A percentile compares a stretch with the other conserved stretches of the same genome.
These are phyloP conservation scores for Kokia cookei DNA, from an alignment of 441 rosid species.

Conservation along the genomic window DNA sequence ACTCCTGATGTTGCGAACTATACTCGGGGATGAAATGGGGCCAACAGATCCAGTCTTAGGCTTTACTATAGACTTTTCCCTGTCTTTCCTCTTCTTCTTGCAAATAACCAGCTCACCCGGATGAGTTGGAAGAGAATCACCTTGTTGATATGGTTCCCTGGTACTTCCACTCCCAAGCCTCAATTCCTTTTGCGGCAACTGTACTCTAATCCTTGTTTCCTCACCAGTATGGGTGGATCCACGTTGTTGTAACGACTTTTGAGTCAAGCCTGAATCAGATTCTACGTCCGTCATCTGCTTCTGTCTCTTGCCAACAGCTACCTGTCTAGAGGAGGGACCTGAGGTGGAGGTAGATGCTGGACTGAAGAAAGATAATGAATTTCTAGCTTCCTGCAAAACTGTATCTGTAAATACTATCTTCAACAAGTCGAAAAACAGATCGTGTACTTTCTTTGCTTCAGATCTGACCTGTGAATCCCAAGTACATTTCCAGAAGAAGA, in stretches of 20 bases:
- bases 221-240: constrained; percentile 36
- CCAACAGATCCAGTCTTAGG: constrained; percentile 62
- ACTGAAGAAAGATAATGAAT: constrained; percentile 58
- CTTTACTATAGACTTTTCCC: constrained; percentile 74
- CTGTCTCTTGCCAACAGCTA: constrained; percentile 55
- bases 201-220: constrained; percentile 66
- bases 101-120: constrained; percentile 95
- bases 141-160: constrained; percentile 51
- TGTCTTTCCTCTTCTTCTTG: constrained; percentile 98
- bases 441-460: constrained; percentile 96
- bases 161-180: constrained; percentile 51
- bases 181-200: constrained; percentile 61
- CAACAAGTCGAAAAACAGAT: constrained; percentile 91
- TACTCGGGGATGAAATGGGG: constrained; percentile 72
- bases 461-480: constrained; percentile 66
- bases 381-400: constrained; percentile 83
- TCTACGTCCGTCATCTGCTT: constrained; percentile 54
- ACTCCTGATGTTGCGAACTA: constrained; percentile 60
- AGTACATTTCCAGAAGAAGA: neutral
- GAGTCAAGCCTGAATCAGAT: constrained; percentile 45
- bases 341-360: constrained; percentile 46
- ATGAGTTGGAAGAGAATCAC: constrained; percentile 71
- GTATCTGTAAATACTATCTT: constrained; percentile 87
- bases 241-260: constrained; percentile 50
- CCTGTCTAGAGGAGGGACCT: constrained; percentile 52